Evolutionary conservation across 2,329 filamentous ascomycete species (phyloP), one percentile per base, ranked within the genome.

Genomic region (Fusarium sp.): DNA sequence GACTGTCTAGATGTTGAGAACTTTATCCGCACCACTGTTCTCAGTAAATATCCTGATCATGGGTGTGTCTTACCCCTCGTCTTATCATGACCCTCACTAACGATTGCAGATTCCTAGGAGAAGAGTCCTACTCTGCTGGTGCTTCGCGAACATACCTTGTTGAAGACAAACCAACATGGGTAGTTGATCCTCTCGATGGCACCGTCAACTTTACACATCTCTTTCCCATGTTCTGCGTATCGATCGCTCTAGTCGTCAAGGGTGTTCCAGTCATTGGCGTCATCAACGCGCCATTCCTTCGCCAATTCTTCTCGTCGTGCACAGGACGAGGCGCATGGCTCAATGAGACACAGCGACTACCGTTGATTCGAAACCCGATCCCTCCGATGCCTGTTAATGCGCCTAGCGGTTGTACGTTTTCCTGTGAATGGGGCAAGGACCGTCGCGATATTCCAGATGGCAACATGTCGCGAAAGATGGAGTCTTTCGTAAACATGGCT

Each of bases 151-250:
- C 90, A 51, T 95, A 94, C 78, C 87, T 94, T 10, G 90, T 95
- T 69, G 84, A 83, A 51, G 79, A 87, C 44, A 76, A 83, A 2
- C 92, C 92, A 48, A 94, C 93, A 38, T 95, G 93, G 93, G 90
- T 91, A 77, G 87, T 95, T 45, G 93, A 95, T 81, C 93, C 93
- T 15, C 86, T 95, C 34, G 93, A 95, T 78, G 92, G 92, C 84
- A 95, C 93, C 7, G 92, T 95, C 68, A 95, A 95, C 84, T 95
- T 93, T 83, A 93, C 92, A 36, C 93, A 95, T 80, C 87, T 94
- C 11, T 94, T 94, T 78, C 92, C 92, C 66, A 94, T 94, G 90
- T 94, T 93, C 83, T 95, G 93, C 81, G 91, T 95, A 48, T 93
- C 91, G 41, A 94, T 95, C 77, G 92, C 87, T 55, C 91, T 95